Conservation (phyloP, 768 basidiomycete genomes). For the Podaxis sp. region DNA sequence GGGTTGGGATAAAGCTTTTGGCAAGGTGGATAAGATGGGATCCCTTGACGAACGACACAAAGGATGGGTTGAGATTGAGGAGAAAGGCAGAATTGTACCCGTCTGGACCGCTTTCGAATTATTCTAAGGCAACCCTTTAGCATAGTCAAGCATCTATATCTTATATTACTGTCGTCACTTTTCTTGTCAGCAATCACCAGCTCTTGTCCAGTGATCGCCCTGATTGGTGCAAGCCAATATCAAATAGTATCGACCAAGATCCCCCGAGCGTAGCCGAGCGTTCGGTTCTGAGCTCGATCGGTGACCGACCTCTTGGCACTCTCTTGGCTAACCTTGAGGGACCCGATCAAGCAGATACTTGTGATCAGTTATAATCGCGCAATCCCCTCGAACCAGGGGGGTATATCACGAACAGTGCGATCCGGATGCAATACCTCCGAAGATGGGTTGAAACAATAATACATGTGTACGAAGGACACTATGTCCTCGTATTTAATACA, state of each 20-base stretch:
- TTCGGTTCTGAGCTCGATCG: no score
- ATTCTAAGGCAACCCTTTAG: conserved; percentile 28
- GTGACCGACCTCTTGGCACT: no score
- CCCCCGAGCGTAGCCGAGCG: no score
- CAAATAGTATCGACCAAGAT: no score
- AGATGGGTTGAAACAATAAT: not conserved
- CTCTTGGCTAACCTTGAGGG: no score
- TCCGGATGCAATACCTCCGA: not conserved
- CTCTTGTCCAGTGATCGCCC: no score
- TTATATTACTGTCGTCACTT: no score
- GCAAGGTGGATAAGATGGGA: conserved; percentile 46
- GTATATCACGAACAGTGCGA: not conserved
- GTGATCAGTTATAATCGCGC: no score
- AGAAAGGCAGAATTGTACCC: conserved; percentile 52
- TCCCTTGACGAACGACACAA: conserved; percentile 42
- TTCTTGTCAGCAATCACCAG: no score
- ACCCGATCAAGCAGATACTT: no score
- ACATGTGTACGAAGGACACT: not conserved
- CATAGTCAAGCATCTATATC: not conserved
- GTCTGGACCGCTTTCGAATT: conserved; percentile 60
- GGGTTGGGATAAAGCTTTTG: conserved; percentile 67
- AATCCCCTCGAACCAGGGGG: no score
- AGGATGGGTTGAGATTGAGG: conserved; percentile 70
- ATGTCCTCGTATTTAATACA: conserved; percentile 36
- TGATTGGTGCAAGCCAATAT: no score